Conservation (phyloP, 2,329 filamentous ascomycete genomes). For the Calonectria henricotiae region DNA sequence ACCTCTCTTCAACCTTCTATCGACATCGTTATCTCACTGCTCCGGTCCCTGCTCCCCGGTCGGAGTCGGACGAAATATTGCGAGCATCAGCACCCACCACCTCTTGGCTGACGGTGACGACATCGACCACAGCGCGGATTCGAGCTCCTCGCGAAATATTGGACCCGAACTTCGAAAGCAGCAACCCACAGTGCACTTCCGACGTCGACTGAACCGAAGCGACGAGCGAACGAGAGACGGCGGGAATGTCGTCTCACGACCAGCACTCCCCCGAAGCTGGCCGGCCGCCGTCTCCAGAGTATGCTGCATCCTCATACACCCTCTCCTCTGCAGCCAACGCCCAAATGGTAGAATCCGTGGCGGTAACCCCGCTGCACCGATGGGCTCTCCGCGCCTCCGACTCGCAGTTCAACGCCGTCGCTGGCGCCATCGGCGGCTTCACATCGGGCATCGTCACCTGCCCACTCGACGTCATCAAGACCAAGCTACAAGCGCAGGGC, state of each 20-base stretch:
- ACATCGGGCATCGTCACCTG: conserved; percentile 96
- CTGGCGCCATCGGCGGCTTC: conserved; percentile 91
- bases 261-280: conserved; percentile 59
- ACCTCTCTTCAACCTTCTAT: conserved; percentile 31
- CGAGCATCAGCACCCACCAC: conserved; percentile 10
- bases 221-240: conserved; percentile 38
- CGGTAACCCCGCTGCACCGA: conserved; percentile 67
- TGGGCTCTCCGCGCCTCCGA: conserved; percentile 73
- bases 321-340: conserved; percentile 55
- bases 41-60: conserved; percentile 29
- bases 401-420: conserved; percentile 84
- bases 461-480: conserved; percentile 99
- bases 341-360: conserved; percentile 55
- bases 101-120: conserved; percentile 12
- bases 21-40: conserved; percentile 35
- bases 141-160: background rate
- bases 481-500: conserved; percentile 95
- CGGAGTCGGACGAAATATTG: conserved; percentile 33
- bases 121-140: background rate
- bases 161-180: background rate
- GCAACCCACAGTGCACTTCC: background rate
- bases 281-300: conserved; percentile 56
- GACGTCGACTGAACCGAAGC: conserved; percentile 3
- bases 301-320: conserved; percentile 59
- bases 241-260: conserved; percentile 69